Evolutionary conservation across 495 filamentous ascomycete species (phyloP), one percentile per base, ranked within the genome.

Genomic region (Hypoxylon fragiforme): DNA sequence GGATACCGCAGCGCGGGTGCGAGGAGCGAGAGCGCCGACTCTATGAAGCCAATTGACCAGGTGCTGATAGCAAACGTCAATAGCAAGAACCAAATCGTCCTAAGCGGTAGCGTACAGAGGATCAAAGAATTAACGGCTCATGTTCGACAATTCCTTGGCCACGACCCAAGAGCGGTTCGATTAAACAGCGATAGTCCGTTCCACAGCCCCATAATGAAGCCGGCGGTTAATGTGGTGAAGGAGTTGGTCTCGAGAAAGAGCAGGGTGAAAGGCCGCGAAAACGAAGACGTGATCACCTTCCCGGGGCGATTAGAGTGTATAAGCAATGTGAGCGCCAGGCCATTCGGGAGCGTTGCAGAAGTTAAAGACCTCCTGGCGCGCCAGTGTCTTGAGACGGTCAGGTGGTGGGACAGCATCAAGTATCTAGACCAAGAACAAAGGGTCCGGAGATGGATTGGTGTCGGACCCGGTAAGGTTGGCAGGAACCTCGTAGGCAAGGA

Each of bases 11-110:
- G 77, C 44, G 73, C 81, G 7, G 85, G 85, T 9, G 73, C 78
- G 26, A 87, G 86, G 58, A 80, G 78, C 31, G 88, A 94, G 68
- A 85, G 81, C 43, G 75, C 72, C 15, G 73, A 83, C 44, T 81
- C 87, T 31, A 71, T 81, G 40, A 84, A 88, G 31, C 77, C 89
- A 3, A 89, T 92, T 46, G 81, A 94, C 62, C 88, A 95, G 68
- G 91, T 98, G 46, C 77, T 86, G 44, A 91, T 98, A 53, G 94
- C 91, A 21, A 98, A 98, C 63, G 84, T 96, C 71, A 98, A 98
- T 71, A 86, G 83, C 58, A 94, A 90, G 70, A 96, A 95, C 62
- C 94, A 98, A 68, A 95, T 98, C 62, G 94, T 98, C 46, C 75
- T 98, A 26, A 91, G 87, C 57, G 94, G 94, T 2, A 94, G 85